These are phyloP conservation scores for Puya raimondii DNA, from an alignment of 176 grass and related monocot species.

Conservation along the genomic window DNA sequence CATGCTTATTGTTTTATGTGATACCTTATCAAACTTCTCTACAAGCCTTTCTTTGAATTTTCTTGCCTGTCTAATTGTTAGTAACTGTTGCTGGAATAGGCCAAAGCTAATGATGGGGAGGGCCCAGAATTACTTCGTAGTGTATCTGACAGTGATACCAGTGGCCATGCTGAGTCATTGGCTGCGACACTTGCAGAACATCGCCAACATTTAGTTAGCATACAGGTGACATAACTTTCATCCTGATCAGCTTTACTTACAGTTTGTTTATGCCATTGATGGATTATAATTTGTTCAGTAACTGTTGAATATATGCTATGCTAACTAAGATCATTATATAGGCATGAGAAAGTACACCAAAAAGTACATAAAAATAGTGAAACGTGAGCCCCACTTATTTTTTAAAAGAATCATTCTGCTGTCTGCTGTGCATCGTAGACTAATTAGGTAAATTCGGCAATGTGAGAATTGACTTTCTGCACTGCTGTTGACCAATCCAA, in stretches of 20 bases:
- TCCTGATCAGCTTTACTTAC: neutral
- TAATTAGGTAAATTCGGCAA: no score
- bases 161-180: conserved; percentile 87
- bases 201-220: conserved; percentile 93
- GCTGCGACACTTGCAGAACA: conserved; percentile 83
- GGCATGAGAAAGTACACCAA: neutral
- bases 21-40: no score
- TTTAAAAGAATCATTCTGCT: no score
- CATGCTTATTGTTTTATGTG: neutral
- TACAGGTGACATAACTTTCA: conserved; percentile 64
- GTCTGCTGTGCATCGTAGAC: no score
- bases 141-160: conserved; percentile 52
- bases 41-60: no score
- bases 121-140: conserved; percentile 88
- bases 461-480: no score
- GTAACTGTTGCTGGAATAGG: conserved; percentile 35
- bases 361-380: no score
- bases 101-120: conserved; percentile 91
- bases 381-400: no score
- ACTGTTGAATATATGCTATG: neutral
- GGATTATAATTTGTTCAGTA: neutral
- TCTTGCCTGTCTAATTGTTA: neutral
- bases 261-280: conserved; percentile 4
- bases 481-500: no score
- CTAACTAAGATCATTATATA: neutral